Base-by-base conservation (phyloP, 148 eudicot genomes). In the Amaranthus hypochondriacus region DNA sequence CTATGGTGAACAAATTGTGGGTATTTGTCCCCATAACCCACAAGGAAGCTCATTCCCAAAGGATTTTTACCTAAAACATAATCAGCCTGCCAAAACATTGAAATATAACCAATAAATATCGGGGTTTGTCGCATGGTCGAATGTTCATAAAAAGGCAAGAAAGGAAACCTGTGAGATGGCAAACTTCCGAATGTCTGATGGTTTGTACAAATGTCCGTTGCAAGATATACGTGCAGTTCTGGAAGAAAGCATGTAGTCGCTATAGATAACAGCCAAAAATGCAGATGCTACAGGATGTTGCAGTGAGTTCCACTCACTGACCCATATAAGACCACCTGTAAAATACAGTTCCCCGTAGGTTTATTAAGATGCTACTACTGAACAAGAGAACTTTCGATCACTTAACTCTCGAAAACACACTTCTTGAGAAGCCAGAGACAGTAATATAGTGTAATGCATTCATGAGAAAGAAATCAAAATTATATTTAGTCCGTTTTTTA, bases 271-370 rank as follows among this genome's bases (percentile, higher is more conserved):
- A 28, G 98, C 98, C 82, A 95, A 76, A 84, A 95, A 92, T 18
- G 97, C 87, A 71, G 97, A 84, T 49, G 96, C 97, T 47, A 92
- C 87, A 18, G 93, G 98, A 57, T 95, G 98, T 79, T 87, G 93
- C 75, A 95, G 79, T 12, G 97, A 77, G 50, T 92, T 87, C 98
- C 98, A 94, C 66, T 94, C 83, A 75, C 85, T 86, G 47, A 95
- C 85, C 98, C 98, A 95, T 79, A 95, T 78, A n/a, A 95, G 67
- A 76, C 97, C 97, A 80, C 81, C 97, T 92, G 88, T 71, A 75
- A 58, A 72, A 79, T 28, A 28, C 48, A 70, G 12, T 48, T 12
- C 11, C 52, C 7, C 52, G 15, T 51, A n/a, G 62, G 48, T 74
- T n/a, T 48, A 48, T 28, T 9, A 4, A 52, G 9, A 9, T 56